phyloP scores from a whole-genome alignment of 176 grass and related monocot genomes.

The Bonia amplexicaulis region DNA sequence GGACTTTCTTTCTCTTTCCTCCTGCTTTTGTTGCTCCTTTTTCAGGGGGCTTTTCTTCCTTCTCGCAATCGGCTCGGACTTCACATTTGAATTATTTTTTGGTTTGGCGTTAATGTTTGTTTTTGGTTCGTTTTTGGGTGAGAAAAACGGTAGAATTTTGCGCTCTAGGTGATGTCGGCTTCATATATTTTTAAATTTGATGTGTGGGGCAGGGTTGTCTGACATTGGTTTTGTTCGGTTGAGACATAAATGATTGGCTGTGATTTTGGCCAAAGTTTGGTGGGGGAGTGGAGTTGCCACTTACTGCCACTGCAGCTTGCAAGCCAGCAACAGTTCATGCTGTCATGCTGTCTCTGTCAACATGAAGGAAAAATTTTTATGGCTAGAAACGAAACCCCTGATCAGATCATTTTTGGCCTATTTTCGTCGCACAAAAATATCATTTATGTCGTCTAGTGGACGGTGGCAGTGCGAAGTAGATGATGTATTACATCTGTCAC shows the following conservation, averaged over 20 bases:
- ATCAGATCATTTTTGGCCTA: too few relatives aligned
- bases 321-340: constrained; percentile 6
- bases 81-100: neutral
- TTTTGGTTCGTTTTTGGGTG: neutral
- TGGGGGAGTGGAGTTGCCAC: neutral
- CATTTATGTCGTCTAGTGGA: too few relatives aligned
- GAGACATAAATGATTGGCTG: neutral
- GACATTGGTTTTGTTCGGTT: neutral
- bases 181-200: too few relatives aligned
- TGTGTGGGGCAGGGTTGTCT: neutral
- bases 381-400: neutral
- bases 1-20: neutral
- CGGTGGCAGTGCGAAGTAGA: too few relatives aligned
- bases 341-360: constrained; percentile 2
- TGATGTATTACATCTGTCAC: too few relatives aligned
- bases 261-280: constrained; percentile 26
- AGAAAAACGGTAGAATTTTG: neutral
- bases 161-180: neutral
- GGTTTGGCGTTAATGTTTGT: neutral
- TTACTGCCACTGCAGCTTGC: neutral
- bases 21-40: neutral
- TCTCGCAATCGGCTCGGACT: neutral
- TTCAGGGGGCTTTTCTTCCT: neutral
- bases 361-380: neutral
- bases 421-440: too few relatives aligned